Conservation (phyloP, 306 rosid species). For the Dicorynia guianensis region DNA sequence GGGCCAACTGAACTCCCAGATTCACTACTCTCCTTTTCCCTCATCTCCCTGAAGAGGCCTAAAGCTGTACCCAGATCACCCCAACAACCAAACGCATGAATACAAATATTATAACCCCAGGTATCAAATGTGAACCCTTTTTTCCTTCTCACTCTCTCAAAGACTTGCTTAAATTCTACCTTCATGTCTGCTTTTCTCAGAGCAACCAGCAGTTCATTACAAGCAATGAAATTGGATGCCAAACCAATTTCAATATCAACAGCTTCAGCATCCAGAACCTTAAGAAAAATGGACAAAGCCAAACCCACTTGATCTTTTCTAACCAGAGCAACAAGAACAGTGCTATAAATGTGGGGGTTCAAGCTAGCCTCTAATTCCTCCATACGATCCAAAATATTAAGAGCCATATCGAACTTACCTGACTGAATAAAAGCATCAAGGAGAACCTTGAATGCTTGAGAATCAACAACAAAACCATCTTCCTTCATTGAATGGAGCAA, state of each 20-base stretch:
- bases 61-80: slow-evolving; percentile 73
- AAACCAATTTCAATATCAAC: not conserved
- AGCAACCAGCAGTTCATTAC: slow-evolving; percentile 68
- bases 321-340: slow-evolving; percentile 65
- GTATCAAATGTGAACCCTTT: slow-evolving; percentile 55
- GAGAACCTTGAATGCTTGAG: slow-evolving; percentile 65
- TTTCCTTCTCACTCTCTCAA: slow-evolving; percentile 57
- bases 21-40: slow-evolving; percentile 39
- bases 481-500: slow-evolving; percentile 60
- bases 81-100: slow-evolving; percentile 85
- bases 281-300: slow-evolving; percentile 69
- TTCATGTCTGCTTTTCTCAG: slow-evolving; percentile 73
- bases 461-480: slow-evolving; percentile 57
- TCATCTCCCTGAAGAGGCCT: slow-evolving; percentile 74
- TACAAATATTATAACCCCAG: slow-evolving; percentile 72
- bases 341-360: slow-evolving; percentile 52
- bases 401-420: slow-evolving; percentile 55
- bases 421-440: slow-evolving; percentile 60
- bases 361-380: slow-evolving; percentile 49
- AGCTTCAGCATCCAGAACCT: slow-evolving; percentile 51
- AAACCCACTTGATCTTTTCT: slow-evolving; percentile 62
- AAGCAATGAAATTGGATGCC: slow-evolving; percentile 48
- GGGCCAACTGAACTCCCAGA: slow-evolving; percentile 54
- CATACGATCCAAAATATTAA: slow-evolving; percentile 64
- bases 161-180: slow-evolving; percentile 63